Conservation (phyloP, 306 rosid species). For the Castanea sativa region DNA sequence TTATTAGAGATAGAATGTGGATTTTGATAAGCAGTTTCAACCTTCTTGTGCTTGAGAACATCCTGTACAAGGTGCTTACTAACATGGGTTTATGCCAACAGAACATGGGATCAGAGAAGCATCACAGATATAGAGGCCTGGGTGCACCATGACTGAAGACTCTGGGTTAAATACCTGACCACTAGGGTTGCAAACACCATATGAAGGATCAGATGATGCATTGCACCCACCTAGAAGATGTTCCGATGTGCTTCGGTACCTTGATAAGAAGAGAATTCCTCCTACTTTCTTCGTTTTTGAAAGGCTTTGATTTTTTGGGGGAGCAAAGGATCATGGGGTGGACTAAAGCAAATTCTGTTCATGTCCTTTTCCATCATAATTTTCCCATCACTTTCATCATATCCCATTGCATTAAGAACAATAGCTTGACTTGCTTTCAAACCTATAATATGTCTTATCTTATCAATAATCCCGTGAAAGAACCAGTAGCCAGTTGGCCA, state of each 20-base stretch:
- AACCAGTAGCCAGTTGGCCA: constrained; percentile 42
- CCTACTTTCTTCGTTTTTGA: constrained; percentile 28
- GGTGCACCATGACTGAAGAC: constrained; percentile 16
- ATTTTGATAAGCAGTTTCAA: neutral
- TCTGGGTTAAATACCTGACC: constrained; percentile 33
- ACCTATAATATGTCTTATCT: constrained; percentile 23
- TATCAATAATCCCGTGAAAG: constrained; percentile 32
- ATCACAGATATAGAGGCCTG: constrained; percentile 32
- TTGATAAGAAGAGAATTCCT: constrained; percentile 34
- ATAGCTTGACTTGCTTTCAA: constrained; percentile 28
- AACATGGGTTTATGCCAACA: constrained; percentile 34
- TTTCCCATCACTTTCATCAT: constrained; percentile 32
- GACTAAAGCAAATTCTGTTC: constrained; percentile 27
- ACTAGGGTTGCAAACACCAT: constrained; percentile 31
- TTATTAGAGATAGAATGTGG: constrained; percentile 3
- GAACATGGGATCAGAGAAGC: constrained; percentile 41
- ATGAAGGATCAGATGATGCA: constrained; percentile 25
- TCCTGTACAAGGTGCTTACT: constrained; percentile 29
- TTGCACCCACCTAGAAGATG: constrained; percentile 39
- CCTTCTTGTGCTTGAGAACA: constrained; percentile 17
- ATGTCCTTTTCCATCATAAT: constrained; percentile 20
- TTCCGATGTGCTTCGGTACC: constrained; percentile 29
- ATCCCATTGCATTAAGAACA: constrained; percentile 30
- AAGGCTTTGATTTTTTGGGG: constrained; percentile 30
- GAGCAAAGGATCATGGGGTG: constrained; percentile 33